These are phyloP conservation scores for Parietaria judaica DNA, from an alignment of 306 rosid genomes.

Conservation along the genomic window DNA sequence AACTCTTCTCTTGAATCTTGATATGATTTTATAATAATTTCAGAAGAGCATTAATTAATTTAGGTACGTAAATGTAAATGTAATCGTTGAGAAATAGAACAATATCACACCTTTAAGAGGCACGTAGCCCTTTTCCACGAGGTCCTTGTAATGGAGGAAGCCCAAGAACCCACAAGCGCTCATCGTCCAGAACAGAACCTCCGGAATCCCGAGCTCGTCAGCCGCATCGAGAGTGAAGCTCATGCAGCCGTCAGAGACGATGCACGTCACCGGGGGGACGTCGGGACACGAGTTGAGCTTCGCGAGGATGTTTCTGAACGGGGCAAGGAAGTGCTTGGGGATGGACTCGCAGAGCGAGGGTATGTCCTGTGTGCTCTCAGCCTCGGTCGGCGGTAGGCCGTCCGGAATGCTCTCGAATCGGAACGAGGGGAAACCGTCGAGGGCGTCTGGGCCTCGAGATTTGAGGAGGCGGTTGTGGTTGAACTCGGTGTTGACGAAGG, in stretches of 20 bases:
- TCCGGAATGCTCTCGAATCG: slow-evolving; percentile 35
- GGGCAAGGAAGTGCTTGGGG: slow-evolving; percentile 19
- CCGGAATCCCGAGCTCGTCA: slow-evolving; percentile 29
- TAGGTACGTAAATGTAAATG: too few species aligned
- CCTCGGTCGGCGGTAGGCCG: slow-evolving; percentile 42
- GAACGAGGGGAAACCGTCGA: slow-evolving; percentile 26
- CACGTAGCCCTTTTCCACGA: slow-evolving; percentile 21
- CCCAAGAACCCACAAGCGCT: slow-evolving; percentile 51
- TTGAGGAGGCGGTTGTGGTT: too few species aligned
- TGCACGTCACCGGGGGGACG: slow-evolving; percentile 36
- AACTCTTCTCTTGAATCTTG: too few species aligned
- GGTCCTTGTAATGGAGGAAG: slow-evolving; percentile 17
- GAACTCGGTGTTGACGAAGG: too few species aligned
- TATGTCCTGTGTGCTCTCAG: slow-evolving; percentile 37
- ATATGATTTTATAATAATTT: too few species aligned
- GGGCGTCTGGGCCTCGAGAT: too few species aligned
- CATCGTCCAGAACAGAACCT: slow-evolving; percentile 34
- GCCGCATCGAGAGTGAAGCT: slow-evolving; percentile 42
- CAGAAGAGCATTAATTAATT: too few species aligned
- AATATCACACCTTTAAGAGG: slow-evolving; percentile 72
- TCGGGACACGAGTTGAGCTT: slow-evolving; percentile 20
- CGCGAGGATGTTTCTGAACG: slow-evolving; percentile 30
- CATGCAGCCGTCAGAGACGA: slow-evolving; percentile 39
- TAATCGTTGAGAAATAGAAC: too few species aligned
- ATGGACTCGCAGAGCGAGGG: slow-evolving; percentile 32